Evolutionary conservation across 1,284 basidiomycete genomes (phyloP).

Genomic region (Dichomitus squalens): DNA sequence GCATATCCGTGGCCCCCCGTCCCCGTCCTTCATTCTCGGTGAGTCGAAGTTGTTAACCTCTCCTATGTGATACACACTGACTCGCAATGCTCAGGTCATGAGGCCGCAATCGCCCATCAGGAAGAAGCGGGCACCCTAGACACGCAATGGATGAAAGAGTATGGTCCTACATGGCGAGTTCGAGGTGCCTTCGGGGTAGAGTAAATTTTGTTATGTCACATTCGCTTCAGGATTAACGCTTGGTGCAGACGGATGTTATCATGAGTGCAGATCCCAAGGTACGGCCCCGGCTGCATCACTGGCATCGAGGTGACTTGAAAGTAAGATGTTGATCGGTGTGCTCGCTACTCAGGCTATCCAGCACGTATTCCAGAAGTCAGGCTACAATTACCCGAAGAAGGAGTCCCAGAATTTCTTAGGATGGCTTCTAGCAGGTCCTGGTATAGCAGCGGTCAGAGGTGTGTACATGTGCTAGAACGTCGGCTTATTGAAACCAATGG

Average conservation of each 20-base stretch:
- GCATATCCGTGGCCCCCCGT: no score
- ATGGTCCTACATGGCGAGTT: constrained; percentile 25
- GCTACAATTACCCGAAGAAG: constrained; percentile 22
- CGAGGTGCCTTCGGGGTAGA: constrained; percentile 20
- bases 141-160: constrained; percentile 24
- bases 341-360: constrained; percentile 24
- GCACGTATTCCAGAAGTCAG: constrained; percentile 30
- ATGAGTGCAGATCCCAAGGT: constrained; percentile 22
- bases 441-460: constrained; percentile 24
- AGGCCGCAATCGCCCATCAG: constrained; percentile 20
- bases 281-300: background rate
- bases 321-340: background rate
- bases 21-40: no score
- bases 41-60: no score
- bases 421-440: constrained; percentile 20
- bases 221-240: background rate
- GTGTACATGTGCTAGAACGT: constrained; percentile 15
- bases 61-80: no score
- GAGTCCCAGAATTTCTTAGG: constrained; percentile 4
- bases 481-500: background rate
- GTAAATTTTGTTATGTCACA: background rate
- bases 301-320: background rate
- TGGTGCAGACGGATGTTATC: background rate
- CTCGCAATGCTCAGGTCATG: constrained; percentile 12
- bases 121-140: constrained; percentile 25